Evolutionary conservation across 2,329 filamentous ascomycete species (phyloP).

Genomic region (Trichoderma endophyticum): DNA sequence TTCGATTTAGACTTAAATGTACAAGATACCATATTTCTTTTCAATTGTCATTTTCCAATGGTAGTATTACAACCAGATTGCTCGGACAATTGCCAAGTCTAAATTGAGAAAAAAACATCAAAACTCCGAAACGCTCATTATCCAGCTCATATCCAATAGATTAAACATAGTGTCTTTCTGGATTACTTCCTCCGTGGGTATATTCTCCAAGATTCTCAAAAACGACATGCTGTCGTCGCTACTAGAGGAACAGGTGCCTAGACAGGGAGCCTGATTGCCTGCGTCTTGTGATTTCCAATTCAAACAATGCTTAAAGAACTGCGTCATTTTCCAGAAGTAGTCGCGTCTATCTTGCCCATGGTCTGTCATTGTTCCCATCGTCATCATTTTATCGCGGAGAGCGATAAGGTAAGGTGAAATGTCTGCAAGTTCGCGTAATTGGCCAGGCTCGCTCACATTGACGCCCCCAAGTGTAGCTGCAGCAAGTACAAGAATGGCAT

Average conservation of each 20-base stretch:
- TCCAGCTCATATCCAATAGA: neutral
- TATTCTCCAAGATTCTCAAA: neutral
- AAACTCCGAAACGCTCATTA: neutral
- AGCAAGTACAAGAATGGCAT: neutral
- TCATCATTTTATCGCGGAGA: neutral
- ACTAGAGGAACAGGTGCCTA: neutral
- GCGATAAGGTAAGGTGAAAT: neutral
- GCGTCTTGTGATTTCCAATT: neutral
- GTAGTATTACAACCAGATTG: neutral
- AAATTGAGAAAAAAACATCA: neutral
- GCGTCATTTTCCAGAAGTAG: constrained; percentile 1
- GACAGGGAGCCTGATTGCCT: neutral
- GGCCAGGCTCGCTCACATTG: neutral
- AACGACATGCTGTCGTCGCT: neutral
- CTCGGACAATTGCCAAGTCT: neutral
- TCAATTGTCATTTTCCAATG: neutral
- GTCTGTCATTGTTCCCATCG: neutral
- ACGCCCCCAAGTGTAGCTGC: neutral
- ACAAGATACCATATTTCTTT: neutral
- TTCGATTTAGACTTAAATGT: neutral
- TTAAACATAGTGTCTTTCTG: neutral
- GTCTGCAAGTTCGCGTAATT: neutral
- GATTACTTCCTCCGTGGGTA: neutral
- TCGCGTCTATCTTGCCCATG: neutral
- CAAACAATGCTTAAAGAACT: neutral